Evolutionary conservation across 305 asterid species (phyloP).

Genomic region (Fraxinus sp.): DNA sequence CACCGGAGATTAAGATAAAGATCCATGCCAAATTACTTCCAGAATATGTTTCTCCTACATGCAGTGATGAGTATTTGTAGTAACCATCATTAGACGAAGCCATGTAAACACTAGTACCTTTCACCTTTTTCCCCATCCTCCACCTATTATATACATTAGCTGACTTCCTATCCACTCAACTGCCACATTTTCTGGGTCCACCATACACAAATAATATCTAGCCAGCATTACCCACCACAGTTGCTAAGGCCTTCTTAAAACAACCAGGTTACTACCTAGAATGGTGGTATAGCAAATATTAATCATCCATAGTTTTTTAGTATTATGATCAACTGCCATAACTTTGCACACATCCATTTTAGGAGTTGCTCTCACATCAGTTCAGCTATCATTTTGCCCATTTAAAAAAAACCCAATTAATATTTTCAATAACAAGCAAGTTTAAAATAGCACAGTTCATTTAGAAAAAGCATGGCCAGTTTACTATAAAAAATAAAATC

Average conservation of each 20-base stretch:
- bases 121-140: background rate
- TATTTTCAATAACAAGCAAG: background rate
- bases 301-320: background rate
- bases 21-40: background rate
- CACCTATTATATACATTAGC: background rate
- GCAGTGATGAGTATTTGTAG: background rate
- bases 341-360: background rate
- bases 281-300: background rate
- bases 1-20: background rate
- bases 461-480: background rate
- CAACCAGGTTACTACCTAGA: background rate
- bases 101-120: background rate
- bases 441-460: background rate
- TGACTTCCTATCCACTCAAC: background rate
- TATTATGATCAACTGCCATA: background rate
- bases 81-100: background rate
- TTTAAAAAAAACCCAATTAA: background rate
- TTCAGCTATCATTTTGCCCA: background rate
- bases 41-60: background rate
- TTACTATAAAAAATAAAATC: background rate
- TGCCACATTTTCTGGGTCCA: background rate
- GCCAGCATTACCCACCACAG: background rate
- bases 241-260: background rate
- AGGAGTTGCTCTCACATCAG: background rate
- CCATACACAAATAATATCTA: background rate